Evolutionary conservation across 1,284 basidiomycete genomes (phyloP).

Genomic region (Naganishia liquefaciens): DNA sequence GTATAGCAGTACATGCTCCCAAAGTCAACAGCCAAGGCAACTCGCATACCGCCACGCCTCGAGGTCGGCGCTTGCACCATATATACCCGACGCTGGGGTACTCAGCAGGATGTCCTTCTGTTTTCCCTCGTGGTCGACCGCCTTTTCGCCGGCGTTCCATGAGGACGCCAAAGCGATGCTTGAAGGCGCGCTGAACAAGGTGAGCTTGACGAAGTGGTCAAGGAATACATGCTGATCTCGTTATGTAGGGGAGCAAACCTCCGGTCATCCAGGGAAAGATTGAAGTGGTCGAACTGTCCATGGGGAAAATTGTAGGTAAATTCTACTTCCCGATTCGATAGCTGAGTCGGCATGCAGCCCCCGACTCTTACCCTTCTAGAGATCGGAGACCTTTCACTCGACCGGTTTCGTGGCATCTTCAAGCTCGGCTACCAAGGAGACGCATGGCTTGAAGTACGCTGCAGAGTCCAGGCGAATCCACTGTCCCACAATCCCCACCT

Average conservation of each 20-base stretch:
- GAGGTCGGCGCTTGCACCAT: neutral
- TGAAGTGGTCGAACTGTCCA: constrained; percentile 93
- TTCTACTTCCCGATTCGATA: too few species aligned
- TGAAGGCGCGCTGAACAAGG: constrained; percentile 90
- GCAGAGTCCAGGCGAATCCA: constrained; percentile 70
- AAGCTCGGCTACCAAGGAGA: constrained; percentile 93
- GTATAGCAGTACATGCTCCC: constrained; percentile 5
- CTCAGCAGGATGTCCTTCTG: constrained; percentile 79
- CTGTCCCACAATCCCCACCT: constrained; percentile 76
- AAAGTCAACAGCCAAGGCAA: too few species aligned
- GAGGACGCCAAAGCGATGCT: constrained; percentile 91
- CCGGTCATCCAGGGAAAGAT: constrained; percentile 97
- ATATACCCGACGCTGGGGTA: neutral
- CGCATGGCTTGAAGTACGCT: constrained; percentile 91
- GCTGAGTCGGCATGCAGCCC: constrained; percentile 60
- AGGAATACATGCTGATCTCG: neutral
- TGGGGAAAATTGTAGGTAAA: constrained; percentile 85
- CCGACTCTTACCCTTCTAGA: constrained; percentile 97
- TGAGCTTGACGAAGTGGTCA: constrained; percentile 31
- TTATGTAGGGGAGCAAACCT: constrained; percentile 75
- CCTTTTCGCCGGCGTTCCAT: constrained; percentile 91
- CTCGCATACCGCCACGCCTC: neutral
- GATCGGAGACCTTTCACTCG: constrained; percentile 92
- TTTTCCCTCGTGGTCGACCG: constrained; percentile 86
- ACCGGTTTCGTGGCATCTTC: constrained; percentile 97